Evolutionary conservation across 371 early-diverging fungal genomes (phyloP).

Genomic region (Rhizopus arrhizus): DNA sequence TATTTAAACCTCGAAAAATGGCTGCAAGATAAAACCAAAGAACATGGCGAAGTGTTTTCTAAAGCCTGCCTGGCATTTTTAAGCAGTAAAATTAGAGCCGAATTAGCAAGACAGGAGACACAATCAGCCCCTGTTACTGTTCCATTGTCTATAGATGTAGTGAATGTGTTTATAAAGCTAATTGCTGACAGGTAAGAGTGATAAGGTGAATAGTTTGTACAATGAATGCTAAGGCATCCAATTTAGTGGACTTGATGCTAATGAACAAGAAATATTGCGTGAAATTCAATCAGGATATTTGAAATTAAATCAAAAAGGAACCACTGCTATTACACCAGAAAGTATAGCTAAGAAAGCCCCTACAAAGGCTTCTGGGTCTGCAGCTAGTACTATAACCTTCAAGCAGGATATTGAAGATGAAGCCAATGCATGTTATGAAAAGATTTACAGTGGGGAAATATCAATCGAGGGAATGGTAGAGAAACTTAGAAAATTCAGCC

Average conservation of each 20-base stretch:
- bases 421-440: conserved; percentile 78
- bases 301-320: conserved; percentile 8
- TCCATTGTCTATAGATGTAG: conserved; percentile 70
- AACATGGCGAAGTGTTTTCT: conserved; percentile 72
- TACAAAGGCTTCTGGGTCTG: background rate
- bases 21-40: conserved; percentile 74
- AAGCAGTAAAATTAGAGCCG: conserved; percentile 63
- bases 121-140: conserved; percentile 52
- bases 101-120: conserved; percentile 45
- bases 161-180: conserved; percentile 70
- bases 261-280: conserved; percentile 23
- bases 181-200: conserved; percentile 60
- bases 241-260: conserved; percentile 3
- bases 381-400: conserved; percentile 32
- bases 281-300: conserved; percentile 26
- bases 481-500: conserved; percentile 68
- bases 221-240: no score
- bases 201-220: background rate
- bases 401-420: conserved; percentile 68
- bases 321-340: background rate
- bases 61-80: conserved; percentile 80
- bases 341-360: background rate
- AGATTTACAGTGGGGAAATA: conserved; percentile 77
- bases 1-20: conserved; percentile 87
- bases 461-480: conserved; percentile 77